A percentile compares a stretch with the other conserved stretches of the same genome.
phyloP scores from a whole-genome alignment of 306 rosid species.

The Lathyrus sativus region DNA sequence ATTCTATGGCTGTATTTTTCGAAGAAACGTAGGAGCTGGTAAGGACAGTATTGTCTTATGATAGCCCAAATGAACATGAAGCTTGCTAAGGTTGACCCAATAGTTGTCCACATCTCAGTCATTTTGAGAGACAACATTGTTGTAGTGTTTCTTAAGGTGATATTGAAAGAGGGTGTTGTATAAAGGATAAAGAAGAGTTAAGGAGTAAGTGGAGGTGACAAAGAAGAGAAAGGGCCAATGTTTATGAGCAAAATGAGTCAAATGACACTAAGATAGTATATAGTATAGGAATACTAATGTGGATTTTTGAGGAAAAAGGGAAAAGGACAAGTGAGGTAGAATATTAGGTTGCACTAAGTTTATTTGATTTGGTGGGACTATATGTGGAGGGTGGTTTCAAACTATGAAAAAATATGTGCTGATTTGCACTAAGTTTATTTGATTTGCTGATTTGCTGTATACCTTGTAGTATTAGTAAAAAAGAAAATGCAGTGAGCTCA shows the following conservation, averaged over 20 bases:
- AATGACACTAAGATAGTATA: slow-evolving; percentile 40
- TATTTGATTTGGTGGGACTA: slow-evolving; percentile 53
- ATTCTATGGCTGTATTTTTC: slow-evolving; percentile 50
- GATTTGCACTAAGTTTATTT: no score
- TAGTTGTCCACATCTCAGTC: slow-evolving; percentile 69
- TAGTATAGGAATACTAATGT: background rate
- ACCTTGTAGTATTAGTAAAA: no score
- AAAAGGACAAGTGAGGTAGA: slow-evolving; percentile 36
- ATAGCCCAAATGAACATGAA: slow-evolving; percentile 90
- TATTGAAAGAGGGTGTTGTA: background rate
- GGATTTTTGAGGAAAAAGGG: background rate
- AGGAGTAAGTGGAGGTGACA: slow-evolving; percentile 36
- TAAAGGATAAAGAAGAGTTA: no score
- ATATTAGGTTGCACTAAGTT: slow-evolving; percentile 43
- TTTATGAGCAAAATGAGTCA: slow-evolving; percentile 47
- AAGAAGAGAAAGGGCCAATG: background rate
- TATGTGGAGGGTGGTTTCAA: slow-evolving; percentile 44
- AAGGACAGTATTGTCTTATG: slow-evolving; percentile 82
- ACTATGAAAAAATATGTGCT: slow-evolving; percentile 31
- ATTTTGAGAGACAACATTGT: slow-evolving; percentile 51
- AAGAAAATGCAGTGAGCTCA: no score
- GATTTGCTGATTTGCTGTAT: no score
- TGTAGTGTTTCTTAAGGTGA: background rate
- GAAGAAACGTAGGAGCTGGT: slow-evolving; percentile 53
- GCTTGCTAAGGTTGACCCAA: slow-evolving; percentile 81